Base-by-base conservation (phyloP, 1,139 yeast genomes). In the Zygoascus hellenicus region DNA sequence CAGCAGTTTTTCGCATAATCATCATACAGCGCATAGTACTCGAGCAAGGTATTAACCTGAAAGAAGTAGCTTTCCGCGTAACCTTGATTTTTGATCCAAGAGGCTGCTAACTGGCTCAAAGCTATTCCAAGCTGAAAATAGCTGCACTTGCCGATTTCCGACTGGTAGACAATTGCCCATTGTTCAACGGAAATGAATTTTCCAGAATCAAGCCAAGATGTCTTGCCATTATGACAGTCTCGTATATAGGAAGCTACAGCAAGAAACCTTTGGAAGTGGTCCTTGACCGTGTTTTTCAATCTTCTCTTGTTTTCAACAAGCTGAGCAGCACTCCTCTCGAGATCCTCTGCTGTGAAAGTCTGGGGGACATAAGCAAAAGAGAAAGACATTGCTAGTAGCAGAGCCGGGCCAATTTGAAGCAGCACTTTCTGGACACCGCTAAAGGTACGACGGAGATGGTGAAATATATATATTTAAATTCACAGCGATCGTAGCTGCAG, bases 11-110 rank as follows among this genome's bases (percentile, higher is more conserved):
- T 14, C 15, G 14, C 6, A 22, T 36, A 15, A 9, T 51, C 39
- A 43, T 54, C 57, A 35, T 40, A 42, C 36, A 33, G 38, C 15
- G 46, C 51, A 40, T 45, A 53, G 30, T 39, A 53, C 19, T 45
- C 49, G 36, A 51, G 26, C 13, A 53, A 48, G 2, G 53, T 44
- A 9, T 17, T 26, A 6, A 53, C 44, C n/a, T 49, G 45, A 29
- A 45, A 41, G 14, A 52, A 35, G 41, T 51, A 53, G 4, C 49
- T 50, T n/a, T 39, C 41, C 45, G 38, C 11, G 22, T 41, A 49
- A n/a, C 43, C 32, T 22, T 34, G 15, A 26, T 45, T 33, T 42
- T 43, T 38, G 26, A 46, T 15, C 37, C 42, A 34, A 14, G 42
- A n/a, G 13, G 17, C 26, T 15, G 38, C 29, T 22, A 48, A 9